Conservation (phyloP, 768 basidiomycete genomes). For the Boletus pseudo-olivaceus region DNA sequence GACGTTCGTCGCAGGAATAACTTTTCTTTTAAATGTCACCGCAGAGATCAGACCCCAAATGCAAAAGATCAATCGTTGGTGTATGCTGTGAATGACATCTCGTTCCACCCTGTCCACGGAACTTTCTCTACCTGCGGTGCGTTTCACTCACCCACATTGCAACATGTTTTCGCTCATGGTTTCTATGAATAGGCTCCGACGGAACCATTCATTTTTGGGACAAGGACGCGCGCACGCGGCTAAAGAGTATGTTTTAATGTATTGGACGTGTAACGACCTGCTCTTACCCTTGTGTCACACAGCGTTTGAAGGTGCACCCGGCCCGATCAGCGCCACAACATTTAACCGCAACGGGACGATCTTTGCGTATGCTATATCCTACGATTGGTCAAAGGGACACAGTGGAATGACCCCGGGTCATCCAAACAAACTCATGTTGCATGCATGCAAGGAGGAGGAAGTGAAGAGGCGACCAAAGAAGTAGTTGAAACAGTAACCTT, state of each 20-base stretch:
- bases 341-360: conserved; percentile 89
- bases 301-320: conserved; percentile 73
- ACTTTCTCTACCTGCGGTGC: conserved; percentile 80
- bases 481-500: conserved; percentile 9
- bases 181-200: conserved; percentile 55
- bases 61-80: conserved; percentile 67
- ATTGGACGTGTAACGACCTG: neutral
- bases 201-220: conserved; percentile 94
- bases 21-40: conserved; percentile 87
- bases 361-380: conserved; percentile 89
- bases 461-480: conserved; percentile 60
- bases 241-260: conserved; percentile 63
- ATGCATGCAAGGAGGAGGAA: conserved; percentile 84
- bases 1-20: conserved; percentile 48
- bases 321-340: conserved; percentile 73
- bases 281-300: conserved; percentile 5
- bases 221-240: conserved; percentile 85
- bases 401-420: conserved; percentile 69
- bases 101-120: conserved; percentile 80
- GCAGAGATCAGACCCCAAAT: conserved; percentile 52
- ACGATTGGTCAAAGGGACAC: conserved; percentile 93
- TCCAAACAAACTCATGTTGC: conserved; percentile 80
- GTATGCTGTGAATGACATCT: conserved; percentile 82
- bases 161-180: conserved; percentile 19
- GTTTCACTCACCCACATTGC: conserved; percentile 21